Evolutionary conservation across 2,329 filamentous ascomycete genomes (phyloP).

Genomic region (Immersiporthe knoxdaviesiana): DNA sequence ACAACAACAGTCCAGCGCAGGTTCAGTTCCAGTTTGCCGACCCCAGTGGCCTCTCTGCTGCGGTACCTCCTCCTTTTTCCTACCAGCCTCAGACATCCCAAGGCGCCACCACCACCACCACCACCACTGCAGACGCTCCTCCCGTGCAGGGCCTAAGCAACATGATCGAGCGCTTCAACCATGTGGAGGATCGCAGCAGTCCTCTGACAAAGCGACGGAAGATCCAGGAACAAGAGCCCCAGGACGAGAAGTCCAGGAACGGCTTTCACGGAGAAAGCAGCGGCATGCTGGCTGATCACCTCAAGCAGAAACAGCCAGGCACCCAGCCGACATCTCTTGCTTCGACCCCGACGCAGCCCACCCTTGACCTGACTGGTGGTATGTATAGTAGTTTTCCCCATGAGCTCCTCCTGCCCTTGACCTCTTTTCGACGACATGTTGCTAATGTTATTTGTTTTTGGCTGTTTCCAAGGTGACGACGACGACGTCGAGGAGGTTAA

Average conservation of each 20-base stretch:
- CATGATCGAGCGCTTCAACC: conserved; percentile 77
- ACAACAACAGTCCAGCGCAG: conserved; percentile 34
- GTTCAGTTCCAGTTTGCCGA: conserved; percentile 44
- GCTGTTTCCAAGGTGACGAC: conserved; percentile 45
- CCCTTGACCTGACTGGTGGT: conserved; percentile 63
- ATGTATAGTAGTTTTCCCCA: conserved; percentile 27
- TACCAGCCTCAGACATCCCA: conserved; percentile 1
- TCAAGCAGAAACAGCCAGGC: conserved; percentile 62
- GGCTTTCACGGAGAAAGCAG: conserved; percentile 52
- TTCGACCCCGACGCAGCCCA: conserved; percentile 37
- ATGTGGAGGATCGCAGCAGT: conserved; percentile 67
- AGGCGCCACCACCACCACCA: neutral
- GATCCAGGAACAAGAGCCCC: conserved; percentile 50
- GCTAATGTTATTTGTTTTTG: conserved; percentile 33
- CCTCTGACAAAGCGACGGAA: conserved; percentile 70
- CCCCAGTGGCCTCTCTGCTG: conserved; percentile 34
- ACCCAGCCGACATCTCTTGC: conserved; percentile 33
- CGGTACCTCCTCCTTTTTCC: conserved; percentile 23
- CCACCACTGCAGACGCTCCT: too few relatives aligned
- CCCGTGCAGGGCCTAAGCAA: conserved; percentile 51
- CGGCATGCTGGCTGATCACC: conserved; percentile 66
- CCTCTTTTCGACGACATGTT: neutral
- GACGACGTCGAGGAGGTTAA: conserved; percentile 61
- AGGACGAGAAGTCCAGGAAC: conserved; percentile 39
- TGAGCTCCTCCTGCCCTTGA: neutral